Evolutionary conservation across 2,329 filamentous ascomycete genomes (phyloP).

Genomic region (Aspergillus sp.): DNA sequence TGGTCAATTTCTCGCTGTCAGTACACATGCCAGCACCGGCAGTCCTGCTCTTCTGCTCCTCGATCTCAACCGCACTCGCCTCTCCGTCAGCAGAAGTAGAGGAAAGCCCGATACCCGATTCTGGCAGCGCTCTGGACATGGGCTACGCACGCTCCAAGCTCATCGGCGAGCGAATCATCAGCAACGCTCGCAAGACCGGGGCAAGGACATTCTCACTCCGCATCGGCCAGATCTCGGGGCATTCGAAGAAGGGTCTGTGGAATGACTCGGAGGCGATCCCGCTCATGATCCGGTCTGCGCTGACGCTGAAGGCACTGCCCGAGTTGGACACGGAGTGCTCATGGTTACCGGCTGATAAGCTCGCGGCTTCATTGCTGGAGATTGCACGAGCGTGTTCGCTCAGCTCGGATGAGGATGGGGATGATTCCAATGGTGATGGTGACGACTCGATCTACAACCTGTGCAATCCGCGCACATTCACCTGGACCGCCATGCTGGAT

Average conservation of each 20-base stretch:
- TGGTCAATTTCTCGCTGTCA: constrained; percentile 47
- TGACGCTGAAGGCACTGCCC: constrained; percentile 28
- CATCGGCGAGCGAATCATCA: constrained; percentile 32
- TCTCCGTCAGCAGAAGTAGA: neutral
- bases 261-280: constrained; percentile 36
- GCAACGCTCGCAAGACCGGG: constrained; percentile 23
- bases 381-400: constrained; percentile 20
- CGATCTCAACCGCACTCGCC: constrained; percentile 43
- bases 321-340: constrained; percentile 25
- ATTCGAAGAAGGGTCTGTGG: constrained; percentile 35
- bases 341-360: constrained; percentile 34
- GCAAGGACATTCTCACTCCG: constrained; percentile 32
- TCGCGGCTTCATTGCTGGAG: constrained; percentile 28
- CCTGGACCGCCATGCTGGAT: constrained; percentile 35
- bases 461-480: constrained; percentile 31
- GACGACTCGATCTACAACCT: constrained; percentile 34
- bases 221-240: constrained; percentile 37
- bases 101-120: constrained; percentile 18
- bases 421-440: neutral
- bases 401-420: neutral
- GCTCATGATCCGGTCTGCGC: constrained; percentile 32
- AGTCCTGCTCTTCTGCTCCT: constrained; percentile 53
- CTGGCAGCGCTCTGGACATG: constrained; percentile 24
- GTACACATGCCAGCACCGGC: constrained; percentile 31
- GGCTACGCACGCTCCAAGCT: constrained; percentile 37